Base-by-base conservation (phyloP, 371 early-diverging fungal genomes). In the Lichtheimia ornata region DNA sequence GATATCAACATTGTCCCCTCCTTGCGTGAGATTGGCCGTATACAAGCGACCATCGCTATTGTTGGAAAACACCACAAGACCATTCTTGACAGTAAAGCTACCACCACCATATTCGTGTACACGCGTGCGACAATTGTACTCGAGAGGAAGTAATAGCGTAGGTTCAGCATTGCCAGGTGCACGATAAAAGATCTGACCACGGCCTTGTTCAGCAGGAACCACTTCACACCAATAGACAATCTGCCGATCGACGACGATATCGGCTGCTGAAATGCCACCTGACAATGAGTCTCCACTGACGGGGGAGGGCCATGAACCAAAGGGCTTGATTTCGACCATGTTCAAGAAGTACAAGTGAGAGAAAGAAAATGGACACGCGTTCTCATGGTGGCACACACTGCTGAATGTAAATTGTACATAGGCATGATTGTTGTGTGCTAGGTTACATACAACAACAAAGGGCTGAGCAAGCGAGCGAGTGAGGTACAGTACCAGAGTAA, bases 81-180 rank as follows among this genome's bases (percentile, higher is more conserved):
- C 82, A 43, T 75, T 78, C 17, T 78, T 70, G 7, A 86, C 84
- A 0, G 81, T 72, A 53, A 88, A 88, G 5, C 80, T 72, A 11
- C 86, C 86, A 28, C 90, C 88, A 12, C 92, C 92, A 61, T 92
- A 92, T 67, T 91, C 92, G 61, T 92, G 90, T 6, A 90, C 92
- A 12, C 84, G 82, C 0, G 86, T 77, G 14, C 64, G 57, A 20
- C 81, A 81, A 55, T 65, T 70, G 51, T 73, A 81, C 1, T 59
- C 73, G 2, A 49, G 53, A 6, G 78, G 74, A n/a, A 77, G 58
- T 0, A 72, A 54, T 35, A 11, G 35, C 5, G 35, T 35, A 0
- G 72, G 55, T 35, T 62, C 42, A 1, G 65, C 59, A 14, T 58
- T 28, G 20, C 18, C 25, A 3, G 53, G 41, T 12, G 64, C 59